Conservation (phyloP, 208 protist genomes). For the Phytomonas sp. region DNA sequence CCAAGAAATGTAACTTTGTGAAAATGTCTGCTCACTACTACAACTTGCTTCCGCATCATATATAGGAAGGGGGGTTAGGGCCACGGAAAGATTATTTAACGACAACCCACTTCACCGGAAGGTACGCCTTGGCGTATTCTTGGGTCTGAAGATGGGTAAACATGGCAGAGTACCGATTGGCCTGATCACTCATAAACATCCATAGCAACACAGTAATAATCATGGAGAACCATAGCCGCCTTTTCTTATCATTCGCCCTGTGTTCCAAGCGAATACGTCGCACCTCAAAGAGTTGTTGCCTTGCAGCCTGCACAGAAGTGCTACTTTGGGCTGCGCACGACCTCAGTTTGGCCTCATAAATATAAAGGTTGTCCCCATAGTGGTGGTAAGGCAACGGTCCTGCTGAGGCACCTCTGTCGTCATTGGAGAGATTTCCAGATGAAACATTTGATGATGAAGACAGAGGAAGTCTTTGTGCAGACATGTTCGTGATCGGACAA, state of each 20-base stretch:
- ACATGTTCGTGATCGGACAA: background rate
- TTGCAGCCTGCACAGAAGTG: background rate
- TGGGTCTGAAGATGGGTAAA: background rate
- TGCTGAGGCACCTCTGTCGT: background rate
- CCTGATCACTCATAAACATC: background rate
- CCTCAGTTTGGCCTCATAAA: background rate
- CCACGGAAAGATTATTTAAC: background rate
- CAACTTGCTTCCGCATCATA: background rate
- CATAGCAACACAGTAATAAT: background rate
- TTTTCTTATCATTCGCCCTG: background rate
- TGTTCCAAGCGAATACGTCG: background rate
- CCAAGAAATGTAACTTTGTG: background rate
- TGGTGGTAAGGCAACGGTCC: background rate
- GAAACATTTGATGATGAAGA: background rate
- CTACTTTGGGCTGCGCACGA: background rate
- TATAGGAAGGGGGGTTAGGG: background rate
- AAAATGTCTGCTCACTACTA: background rate
- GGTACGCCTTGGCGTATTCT: background rate
- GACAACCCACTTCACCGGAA: background rate
- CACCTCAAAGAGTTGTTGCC: background rate
- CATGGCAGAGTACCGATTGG: background rate
- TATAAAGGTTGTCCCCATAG: background rate
- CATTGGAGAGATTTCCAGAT: background rate
- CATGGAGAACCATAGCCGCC: background rate
- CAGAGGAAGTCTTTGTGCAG: background rate